Base-by-base conservation (phyloP, 352 stramenopile species). In the Phytophthora palmivora region DNA sequence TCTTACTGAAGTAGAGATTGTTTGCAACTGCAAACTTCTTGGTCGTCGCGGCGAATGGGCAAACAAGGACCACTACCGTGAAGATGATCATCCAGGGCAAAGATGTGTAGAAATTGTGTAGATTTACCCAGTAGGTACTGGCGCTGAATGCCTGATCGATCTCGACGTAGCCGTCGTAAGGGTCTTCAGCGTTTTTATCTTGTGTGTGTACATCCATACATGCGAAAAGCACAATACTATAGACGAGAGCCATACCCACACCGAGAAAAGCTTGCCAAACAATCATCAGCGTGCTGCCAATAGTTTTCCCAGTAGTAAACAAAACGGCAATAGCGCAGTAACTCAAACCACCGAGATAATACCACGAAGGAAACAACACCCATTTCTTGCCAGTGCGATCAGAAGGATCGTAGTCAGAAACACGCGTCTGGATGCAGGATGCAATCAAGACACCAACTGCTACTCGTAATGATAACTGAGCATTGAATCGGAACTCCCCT, bases 21-120 rank as follows among this genome's bases (percentile, higher is more conserved):
- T 89, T 91, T 43, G 71, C 80, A 6, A 91, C 63, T n/a, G 81
- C 78, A 50, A 90, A 93, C 67, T 90, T 93, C 58, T 91, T 90
- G 16, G 80, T 90, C 58, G 82, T 93, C 52, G 59, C 83, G 41
- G 87, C 78, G 30, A 91, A 74, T 11, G 84, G 84, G 9, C 84
- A 59, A 26, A 88, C 39, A 12, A 91, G 63, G 1, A 91, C 57
- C 12, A 64, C 74, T 26, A 91, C 61, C 4, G 80, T 93, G 70
- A 90, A 93, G 12, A 87, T 56, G 32, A 91, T 81, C 43, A 93
- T 88, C 75, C 78, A 90, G 15, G 84, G 84, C 46, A 93, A 53
- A 4, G 84, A 54, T 15, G 67, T 69, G 67, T 80, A 89, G 21
- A 93, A 93, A 49, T 89, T 87, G 69, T 78, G 71, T 24, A 71